Conservation (phyloP, 2,329 filamentous ascomycete species). For the Xylariaceae sp. region DNA sequence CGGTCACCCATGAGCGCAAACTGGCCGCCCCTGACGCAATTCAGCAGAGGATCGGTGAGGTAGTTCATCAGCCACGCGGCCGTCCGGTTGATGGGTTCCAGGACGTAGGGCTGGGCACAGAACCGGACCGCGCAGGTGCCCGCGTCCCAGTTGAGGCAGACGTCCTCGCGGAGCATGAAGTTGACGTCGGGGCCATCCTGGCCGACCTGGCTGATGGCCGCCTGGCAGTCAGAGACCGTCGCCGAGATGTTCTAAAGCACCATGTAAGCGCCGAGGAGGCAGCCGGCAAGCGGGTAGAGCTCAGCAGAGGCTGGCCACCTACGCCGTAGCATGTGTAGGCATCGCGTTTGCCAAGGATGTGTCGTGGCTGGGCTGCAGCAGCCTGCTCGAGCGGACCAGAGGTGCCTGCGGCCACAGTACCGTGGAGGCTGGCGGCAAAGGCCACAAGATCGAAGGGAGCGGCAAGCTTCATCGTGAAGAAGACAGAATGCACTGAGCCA, state of each 20-base stretch:
- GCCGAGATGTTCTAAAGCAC: slow-evolving; percentile 12
- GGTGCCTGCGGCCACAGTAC: no score
- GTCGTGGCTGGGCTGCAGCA: no score
- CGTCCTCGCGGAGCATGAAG: slow-evolving; percentile 15
- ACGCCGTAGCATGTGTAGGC: slow-evolving; percentile 23
- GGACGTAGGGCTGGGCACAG: slow-evolving; percentile 19
- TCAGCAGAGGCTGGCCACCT: slow-evolving; percentile 3
- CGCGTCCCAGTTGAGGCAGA: slow-evolving; percentile 20
- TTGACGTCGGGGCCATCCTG: slow-evolving; percentile 10
- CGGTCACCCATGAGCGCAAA: slow-evolving; percentile 20
- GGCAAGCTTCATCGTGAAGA: no score
- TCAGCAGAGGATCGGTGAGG: slow-evolving; percentile 15
- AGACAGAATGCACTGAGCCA: no score
- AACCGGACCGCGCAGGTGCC: slow-evolving; percentile 20
- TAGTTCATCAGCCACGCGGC: slow-evolving; percentile 19
- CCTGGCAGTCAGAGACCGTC: slow-evolving; percentile 17
- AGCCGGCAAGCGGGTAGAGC: neutral
- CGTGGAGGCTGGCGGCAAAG: no score
- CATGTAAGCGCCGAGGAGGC: no score
- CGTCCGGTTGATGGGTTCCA: slow-evolving; percentile 18
- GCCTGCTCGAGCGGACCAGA: no score
- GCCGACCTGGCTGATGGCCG: slow-evolving; percentile 15
- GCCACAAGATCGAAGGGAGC: no score
- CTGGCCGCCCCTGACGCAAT: slow-evolving; percentile 14
- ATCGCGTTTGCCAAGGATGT: slow-evolving; percentile 17